A percentile compares a stretch with the other conserved stretches of the same genome.
Conservation (phyloP, 2,329 filamentous ascomycete species). For the Sclerotinia spermophila region DNA sequence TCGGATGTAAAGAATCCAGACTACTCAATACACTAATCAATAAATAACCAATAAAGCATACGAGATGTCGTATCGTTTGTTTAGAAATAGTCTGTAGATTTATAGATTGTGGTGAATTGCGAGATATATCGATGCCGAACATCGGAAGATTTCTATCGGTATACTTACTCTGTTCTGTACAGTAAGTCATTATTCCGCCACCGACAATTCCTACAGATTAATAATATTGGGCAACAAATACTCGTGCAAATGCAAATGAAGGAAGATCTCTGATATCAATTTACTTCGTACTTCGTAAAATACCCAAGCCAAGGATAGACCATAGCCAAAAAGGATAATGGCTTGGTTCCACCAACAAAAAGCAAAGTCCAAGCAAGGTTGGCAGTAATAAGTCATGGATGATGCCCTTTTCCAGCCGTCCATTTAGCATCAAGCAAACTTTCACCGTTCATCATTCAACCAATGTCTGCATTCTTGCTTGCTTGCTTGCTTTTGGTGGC, state of each 20-base stretch:
- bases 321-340: too few species aligned
- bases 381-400: background rate
- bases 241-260: background rate
- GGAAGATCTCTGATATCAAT: background rate
- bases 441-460: background rate
- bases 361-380: background rate
- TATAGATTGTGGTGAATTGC: too few species aligned
- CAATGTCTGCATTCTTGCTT: background rate
- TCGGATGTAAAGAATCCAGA: background rate
- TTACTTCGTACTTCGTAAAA: too few species aligned
- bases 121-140: background rate
- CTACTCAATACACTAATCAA: too few species aligned
- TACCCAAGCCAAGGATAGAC: background rate
- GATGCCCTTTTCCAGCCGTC: background rate
- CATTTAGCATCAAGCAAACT: background rate
- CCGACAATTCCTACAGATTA: background rate
- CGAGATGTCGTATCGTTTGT: background rate
- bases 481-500: background rate
- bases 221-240: background rate
- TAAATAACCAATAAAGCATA: too few species aligned
- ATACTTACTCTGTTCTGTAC: background rate
- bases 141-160: background rate
- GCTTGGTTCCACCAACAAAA: background rate
- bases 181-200: background rate
- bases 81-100: background rate